phyloP scores from a whole-genome alignment of 495 filamentous ascomycete species.

The Hypoxylon trugodes region DNA sequence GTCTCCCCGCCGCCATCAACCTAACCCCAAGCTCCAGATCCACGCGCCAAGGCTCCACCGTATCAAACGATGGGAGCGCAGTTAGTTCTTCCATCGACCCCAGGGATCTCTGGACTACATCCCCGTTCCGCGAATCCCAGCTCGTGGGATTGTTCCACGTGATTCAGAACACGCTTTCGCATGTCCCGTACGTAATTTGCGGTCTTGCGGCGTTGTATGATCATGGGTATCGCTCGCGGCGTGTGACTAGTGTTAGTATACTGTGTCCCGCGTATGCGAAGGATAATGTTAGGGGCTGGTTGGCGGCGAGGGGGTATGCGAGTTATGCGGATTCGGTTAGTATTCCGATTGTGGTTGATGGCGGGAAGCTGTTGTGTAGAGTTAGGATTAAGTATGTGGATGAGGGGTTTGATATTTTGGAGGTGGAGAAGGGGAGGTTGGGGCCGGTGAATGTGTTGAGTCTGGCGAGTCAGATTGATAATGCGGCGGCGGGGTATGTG shows the following conservation, averaged over 20 bases:
- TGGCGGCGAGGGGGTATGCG: conserved; percentile 25
- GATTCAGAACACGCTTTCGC: conserved; percentile 42
- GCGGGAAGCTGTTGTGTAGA: neutral
- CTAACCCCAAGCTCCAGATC: too few relatives aligned
- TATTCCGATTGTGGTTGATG: conserved; percentile 19
- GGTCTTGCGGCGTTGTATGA: conserved; percentile 48
- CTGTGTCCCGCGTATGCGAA: conserved; percentile 42
- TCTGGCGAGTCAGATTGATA: conserved; percentile 33
- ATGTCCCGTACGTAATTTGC: conserved; percentile 52
- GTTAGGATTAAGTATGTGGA: conserved; percentile 43
- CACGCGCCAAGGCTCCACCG: too few relatives aligned
- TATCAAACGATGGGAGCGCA: too few relatives aligned
- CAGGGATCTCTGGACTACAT: conserved; percentile 10
- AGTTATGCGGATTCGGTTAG: conserved; percentile 32
- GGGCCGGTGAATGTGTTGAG: conserved; percentile 35
- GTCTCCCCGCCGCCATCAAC: neutral
- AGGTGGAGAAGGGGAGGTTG: conserved; percentile 19
- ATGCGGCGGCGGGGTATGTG: conserved; percentile 36
- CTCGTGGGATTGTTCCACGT: conserved; percentile 44
- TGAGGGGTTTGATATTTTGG: conserved; percentile 39
- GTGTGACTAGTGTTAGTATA: conserved; percentile 39
- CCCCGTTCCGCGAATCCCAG: conserved; percentile 6
- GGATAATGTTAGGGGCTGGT: conserved; percentile 45
- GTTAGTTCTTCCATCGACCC: too few relatives aligned
- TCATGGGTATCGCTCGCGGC: conserved; percentile 43